Conservation (phyloP, 495 filamentous ascomycete species). For the Aspergillus bertholletiae region DNA sequence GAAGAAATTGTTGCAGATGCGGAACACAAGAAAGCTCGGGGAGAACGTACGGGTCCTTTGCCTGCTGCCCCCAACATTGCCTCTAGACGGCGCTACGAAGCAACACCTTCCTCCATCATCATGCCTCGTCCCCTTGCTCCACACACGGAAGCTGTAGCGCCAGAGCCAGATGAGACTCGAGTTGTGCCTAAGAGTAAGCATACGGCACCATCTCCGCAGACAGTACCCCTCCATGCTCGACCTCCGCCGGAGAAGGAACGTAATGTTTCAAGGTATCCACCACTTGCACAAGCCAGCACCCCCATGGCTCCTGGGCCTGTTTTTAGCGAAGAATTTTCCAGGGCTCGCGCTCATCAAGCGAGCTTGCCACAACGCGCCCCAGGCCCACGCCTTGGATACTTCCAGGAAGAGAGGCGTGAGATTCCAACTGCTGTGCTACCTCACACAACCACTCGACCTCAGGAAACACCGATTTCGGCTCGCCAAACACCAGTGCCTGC, state of each 20-base stretch:
- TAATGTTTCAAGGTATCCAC: slow-evolving; percentile 33
- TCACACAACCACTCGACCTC: slow-evolving; percentile 23
- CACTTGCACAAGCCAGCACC: slow-evolving; percentile 43
- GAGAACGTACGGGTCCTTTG: slow-evolving; percentile 66
- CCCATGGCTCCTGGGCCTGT: slow-evolving; percentile 26
- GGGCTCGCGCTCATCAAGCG: slow-evolving; percentile 29
- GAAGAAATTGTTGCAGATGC: slow-evolving; percentile 65
- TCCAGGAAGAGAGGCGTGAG: slow-evolving; percentile 43
- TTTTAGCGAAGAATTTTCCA: slow-evolving; percentile 29
- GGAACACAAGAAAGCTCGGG: slow-evolving; percentile 63
- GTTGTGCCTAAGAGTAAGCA: slow-evolving; percentile 43
- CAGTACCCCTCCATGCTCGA: slow-evolving; percentile 28
- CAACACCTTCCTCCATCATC: slow-evolving; percentile 53
- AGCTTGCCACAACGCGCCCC: slow-evolving; percentile 24
- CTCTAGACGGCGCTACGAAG: slow-evolving; percentile 56
- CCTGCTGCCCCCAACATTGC: slow-evolving; percentile 54
- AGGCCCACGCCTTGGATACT: slow-evolving; percentile 43
- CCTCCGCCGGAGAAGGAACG: slow-evolving; percentile 36
- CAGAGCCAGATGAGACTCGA: slow-evolving; percentile 52
- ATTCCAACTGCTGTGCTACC: slow-evolving; percentile 27
- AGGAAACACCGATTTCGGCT: slow-evolving; percentile 30
- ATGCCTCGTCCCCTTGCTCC: slow-evolving; percentile 60
- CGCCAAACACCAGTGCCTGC: slow-evolving; percentile 27
- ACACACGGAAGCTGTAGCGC: slow-evolving; percentile 42
- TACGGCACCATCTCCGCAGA: slow-evolving; percentile 29